A percentile compares a stretch with the other conserved stretches of the same genome.
phyloP scores from a whole-genome alignment of 768 basidiomycete genomes.

The Suillus hirtellus region DNA sequence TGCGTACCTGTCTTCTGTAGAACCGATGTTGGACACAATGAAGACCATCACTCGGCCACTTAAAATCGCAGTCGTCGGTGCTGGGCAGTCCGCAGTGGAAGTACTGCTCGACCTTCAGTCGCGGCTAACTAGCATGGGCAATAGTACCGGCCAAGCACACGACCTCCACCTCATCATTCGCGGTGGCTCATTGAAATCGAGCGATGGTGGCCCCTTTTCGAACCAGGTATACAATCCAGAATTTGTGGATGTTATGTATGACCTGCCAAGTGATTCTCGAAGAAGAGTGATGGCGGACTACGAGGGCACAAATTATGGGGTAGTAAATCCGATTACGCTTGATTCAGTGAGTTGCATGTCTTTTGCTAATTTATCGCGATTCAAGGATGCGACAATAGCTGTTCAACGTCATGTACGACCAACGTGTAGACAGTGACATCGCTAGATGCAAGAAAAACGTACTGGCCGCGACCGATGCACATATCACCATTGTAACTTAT shows the following conservation, averaged over 20 bases:
- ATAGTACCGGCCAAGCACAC: conserved; percentile 30
- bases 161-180: conserved; percentile 52
- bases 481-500: conserved; percentile 40
- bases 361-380: neutral
- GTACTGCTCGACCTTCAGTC: conserved; percentile 45
- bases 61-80: conserved; percentile 47
- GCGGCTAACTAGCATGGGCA: conserved; percentile 36
- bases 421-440: conserved; percentile 46
- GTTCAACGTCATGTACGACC: conserved; percentile 52
- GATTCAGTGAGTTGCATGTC: conserved; percentile 34
- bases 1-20: conserved; percentile 40
- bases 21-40: conserved; percentile 32
- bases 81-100: conserved; percentile 51
- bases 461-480: conserved; percentile 21
- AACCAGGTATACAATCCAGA: conserved; percentile 58
- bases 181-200: conserved; percentile 49
- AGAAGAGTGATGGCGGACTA: conserved; percentile 43
- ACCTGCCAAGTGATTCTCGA: conserved; percentile 38
- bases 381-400: conserved; percentile 32
- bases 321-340: conserved; percentile 51
- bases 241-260: conserved; percentile 42
- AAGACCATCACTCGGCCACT: conserved; percentile 29
- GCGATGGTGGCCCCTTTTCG: conserved; percentile 53
- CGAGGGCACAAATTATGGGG: conserved; percentile 52
- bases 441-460: conserved; percentile 31